A percentile compares a stretch with the other conserved stretches of the same genome.
phyloP scores from a whole-genome alignment of 805 yeast species.

The Pichia rugopelliculosa region DNA sequence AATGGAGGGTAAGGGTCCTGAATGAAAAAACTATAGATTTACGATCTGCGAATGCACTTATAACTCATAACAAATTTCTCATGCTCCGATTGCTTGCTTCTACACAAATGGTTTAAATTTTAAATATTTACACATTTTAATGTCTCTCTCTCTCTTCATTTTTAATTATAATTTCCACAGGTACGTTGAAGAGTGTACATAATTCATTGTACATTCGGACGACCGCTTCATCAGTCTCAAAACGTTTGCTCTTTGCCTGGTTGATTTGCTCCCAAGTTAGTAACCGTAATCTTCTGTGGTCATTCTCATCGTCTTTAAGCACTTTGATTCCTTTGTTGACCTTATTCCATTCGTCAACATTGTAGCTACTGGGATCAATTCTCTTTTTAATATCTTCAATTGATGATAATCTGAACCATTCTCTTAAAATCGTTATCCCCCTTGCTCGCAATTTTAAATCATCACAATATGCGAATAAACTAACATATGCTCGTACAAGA shows the following conservation, averaged over 20 bases:
- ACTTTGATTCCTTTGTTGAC: not conserved
- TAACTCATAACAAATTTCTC: too few species aligned
- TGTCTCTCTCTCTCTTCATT: too few species aligned
- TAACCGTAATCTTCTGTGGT: not conserved
- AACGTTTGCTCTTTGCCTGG: not conserved
- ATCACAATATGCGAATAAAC: slow-evolving; percentile 21
- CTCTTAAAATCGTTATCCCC: slow-evolving; percentile 20
- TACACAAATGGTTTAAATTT: too few species aligned
- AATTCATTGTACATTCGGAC: not conserved
- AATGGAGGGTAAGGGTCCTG: too few species aligned
- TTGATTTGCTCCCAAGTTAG: not conserved
- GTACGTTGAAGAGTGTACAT: not conserved
- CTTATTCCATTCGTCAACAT: slow-evolving; percentile 2
- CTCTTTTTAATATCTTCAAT: slow-evolving; percentile 15
- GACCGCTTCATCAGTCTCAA: not conserved
- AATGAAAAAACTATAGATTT: too few species aligned
- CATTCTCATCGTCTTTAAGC: not conserved
- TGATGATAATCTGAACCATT: slow-evolving; percentile 24
- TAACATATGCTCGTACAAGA: slow-evolving; percentile 20
- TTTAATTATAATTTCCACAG: too few species aligned
- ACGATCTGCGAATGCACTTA: too few species aligned
- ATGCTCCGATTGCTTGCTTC: too few species aligned
- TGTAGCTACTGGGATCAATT: slow-evolving; percentile 5
- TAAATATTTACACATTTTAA: too few species aligned
- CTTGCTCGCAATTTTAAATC: slow-evolving; percentile 22